Evolutionary conservation across 441 rosid genomes (phyloP), one percentile per base, ranked within the genome.

Genomic region (Flueggea neowawraea): DNA sequence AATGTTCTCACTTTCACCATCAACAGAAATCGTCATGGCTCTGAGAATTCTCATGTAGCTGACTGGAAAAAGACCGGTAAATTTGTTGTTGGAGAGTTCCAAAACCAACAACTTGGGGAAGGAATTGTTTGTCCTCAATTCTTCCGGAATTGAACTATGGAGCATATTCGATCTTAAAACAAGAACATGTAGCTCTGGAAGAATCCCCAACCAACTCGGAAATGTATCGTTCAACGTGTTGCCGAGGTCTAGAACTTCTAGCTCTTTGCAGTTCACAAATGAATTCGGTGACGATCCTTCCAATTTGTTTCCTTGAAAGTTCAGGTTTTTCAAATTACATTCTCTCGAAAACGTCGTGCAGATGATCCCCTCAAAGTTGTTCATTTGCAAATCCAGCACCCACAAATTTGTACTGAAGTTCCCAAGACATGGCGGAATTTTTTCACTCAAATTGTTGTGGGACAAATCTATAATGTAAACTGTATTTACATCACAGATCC

Each of bases 401-500:
- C 15, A 12, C 31, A 47, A 11, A 14, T 3, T 12, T 31, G 16
- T 36, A 1, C 14, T 47, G 12, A 52, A 52, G 45, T 7, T 61
- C 6, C 16, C 54, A 44, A 71, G 12, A 6, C 66, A 61, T 10
- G 48, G 5, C 22, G 67, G 70, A 41, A 71, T 65, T 12, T 5
- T 14, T 3, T 60, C 71, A 11, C 17, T 31, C 15, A 60, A 13
- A 15, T 61, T 49, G 22, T 67, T 60, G 15, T 54, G 41, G 12
- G 69, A 70, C 13, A 70, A 11, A 49, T 64, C 69, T 0, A 70
- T 52, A 45, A 64, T 52, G n/a, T 13, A 15, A 0, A 39, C 16
- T 6, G 14, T 12, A 16, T 39, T 62, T 2, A 14, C 22, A 53
- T 48, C 53, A 64, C 61, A 59, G 11, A 48, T 0, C 12, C 6